Evolutionary conservation across 192 early-diverging fungal genomes (phyloP).

Genomic region (Coemansia sp.): DNA sequence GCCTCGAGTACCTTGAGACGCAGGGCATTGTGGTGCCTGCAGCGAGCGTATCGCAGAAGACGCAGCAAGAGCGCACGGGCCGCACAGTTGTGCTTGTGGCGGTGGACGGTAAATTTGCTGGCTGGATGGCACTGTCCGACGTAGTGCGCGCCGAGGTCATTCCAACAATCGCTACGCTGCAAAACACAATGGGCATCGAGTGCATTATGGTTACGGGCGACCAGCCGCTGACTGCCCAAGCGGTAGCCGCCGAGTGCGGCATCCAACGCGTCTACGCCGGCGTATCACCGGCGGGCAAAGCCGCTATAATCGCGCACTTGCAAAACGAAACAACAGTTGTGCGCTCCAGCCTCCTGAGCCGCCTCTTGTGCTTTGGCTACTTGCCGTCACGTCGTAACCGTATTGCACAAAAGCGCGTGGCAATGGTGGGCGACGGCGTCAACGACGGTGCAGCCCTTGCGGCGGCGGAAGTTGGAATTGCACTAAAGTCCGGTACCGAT

Average conservation of each 20-base stretch:
- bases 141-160: slow-evolving; percentile 76
- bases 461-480: slow-evolving; percentile 82
- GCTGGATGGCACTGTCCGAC: slow-evolving; percentile 83
- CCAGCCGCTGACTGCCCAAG: slow-evolving; percentile 77
- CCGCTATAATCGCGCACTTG: slow-evolving; percentile 67
- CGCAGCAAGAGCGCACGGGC: slow-evolving; percentile 63
- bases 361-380: slow-evolving; percentile 4
- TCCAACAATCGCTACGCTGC: slow-evolving; percentile 67
- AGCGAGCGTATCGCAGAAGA: slow-evolving; percentile 31
- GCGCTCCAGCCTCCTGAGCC: slow-evolving; percentile 3
- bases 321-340: slow-evolving; percentile 54
- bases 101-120: slow-evolving; percentile 58
- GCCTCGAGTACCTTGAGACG: slow-evolving; percentile 60
- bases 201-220: slow-evolving; percentile 95
- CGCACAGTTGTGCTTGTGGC: slow-evolving; percentile 81
- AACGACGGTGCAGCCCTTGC: slow-evolving; percentile 94
- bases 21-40: slow-evolving; percentile 53
- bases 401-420: slow-evolving; percentile 47
- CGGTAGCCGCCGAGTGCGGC: slow-evolving; percentile 79
- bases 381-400: slow-evolving; percentile 1
- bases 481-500: slow-evolving; percentile 87
- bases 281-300: slow-evolving; percentile 88
- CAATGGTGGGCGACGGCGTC: slow-evolving; percentile 96
- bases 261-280: slow-evolving; percentile 87
- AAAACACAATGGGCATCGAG: slow-evolving; percentile 66